Base-by-base conservation (phyloP, 2,329 filamentous ascomycete genomes). In the Volutella citrinella region DNA sequence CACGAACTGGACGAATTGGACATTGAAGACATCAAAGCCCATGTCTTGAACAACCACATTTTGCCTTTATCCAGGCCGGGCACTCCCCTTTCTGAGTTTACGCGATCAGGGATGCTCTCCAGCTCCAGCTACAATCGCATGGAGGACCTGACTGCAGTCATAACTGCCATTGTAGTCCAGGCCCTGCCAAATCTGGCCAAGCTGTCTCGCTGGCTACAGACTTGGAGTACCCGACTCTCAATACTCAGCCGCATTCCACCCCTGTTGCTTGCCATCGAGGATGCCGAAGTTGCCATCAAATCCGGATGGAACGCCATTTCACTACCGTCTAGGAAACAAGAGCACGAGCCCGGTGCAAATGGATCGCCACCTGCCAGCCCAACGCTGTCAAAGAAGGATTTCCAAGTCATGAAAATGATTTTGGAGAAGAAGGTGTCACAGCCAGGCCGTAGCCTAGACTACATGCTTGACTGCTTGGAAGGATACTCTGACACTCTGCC, bases 131-230 rank as follows among this genome's bases (percentile, higher is more conserved):
- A 86, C 60, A 77, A 76, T 43, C 81, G 76, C 41, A 78, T 97
- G 70, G 89, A 93, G 50, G 93, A 97, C 59, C 80, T 95, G 52
- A 90, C 88, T 8, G 87, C 91, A 16, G 75, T 97, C 28, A 77
- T 97, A 36, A 96, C 93, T 2, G 87, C 90, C 18, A 95, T 91
- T 20, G 85, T 95, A 13, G 66, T 98, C n/a, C 87, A 93, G 55
- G 80, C 88, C 5, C 71, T 98, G 14, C 93, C 93, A 2, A 82
- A 85, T 39, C 66, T 96, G 25, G 84, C 87, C 9, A 81, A 76
- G 34, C 64, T 98, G 15, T 80, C 79, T 34, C 74, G 76, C 8
- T 63, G 94, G n/a, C 68, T 97, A 30, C 77, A 80, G 36, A 74
- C 74, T 3, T 98, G 93, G 93, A 80, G 74, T 17, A 72, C 85